These are phyloP conservation scores for Rubia yunnanensis DNA, from an alignment of 257 asterid genomes.

Conservation along the genomic window DNA sequence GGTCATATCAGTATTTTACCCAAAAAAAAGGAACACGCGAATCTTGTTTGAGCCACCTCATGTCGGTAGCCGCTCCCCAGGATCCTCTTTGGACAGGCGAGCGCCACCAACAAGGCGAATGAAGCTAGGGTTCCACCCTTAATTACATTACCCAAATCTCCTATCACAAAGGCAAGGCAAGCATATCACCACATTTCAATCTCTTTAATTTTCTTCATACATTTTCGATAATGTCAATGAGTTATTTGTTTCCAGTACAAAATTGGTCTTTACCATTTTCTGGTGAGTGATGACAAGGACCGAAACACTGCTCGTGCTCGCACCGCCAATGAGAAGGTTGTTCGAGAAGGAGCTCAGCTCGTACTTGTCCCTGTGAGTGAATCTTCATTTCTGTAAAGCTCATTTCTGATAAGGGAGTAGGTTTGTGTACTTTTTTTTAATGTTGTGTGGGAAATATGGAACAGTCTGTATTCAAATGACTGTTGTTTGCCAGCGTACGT, in stretches of 20 bases:
- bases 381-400: background rate
- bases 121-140: constrained; percentile 72
- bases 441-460: constrained; percentile 68
- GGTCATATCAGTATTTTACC: no score
- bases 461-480: constrained; percentile 72
- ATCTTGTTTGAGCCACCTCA: no score
- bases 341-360: constrained; percentile 59
- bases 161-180: no score
- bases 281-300: constrained; percentile 55
- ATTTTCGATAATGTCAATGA: no score
- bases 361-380: constrained; percentile 67
- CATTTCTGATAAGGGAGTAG: background rate
- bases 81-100: no score
- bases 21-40: no score
- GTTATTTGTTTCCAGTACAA: constrained; percentile 52
- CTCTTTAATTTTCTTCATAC: no score
- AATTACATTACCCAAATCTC: constrained; percentile 33
- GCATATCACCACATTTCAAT: no score
- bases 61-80: no score
- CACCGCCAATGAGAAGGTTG: constrained; percentile 50
- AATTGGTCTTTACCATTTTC: constrained; percentile 74
- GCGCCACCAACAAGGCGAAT: constrained; percentile 33
- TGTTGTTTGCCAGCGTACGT: constrained; percentile 75
- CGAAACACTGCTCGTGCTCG: constrained; percentile 59
- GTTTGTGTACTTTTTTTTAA: constrained; percentile 9